These are phyloP conservation scores for Lepiota venenata DNA, from an alignment of 768 basidiomycete genomes.

Conservation along the genomic window DNA sequence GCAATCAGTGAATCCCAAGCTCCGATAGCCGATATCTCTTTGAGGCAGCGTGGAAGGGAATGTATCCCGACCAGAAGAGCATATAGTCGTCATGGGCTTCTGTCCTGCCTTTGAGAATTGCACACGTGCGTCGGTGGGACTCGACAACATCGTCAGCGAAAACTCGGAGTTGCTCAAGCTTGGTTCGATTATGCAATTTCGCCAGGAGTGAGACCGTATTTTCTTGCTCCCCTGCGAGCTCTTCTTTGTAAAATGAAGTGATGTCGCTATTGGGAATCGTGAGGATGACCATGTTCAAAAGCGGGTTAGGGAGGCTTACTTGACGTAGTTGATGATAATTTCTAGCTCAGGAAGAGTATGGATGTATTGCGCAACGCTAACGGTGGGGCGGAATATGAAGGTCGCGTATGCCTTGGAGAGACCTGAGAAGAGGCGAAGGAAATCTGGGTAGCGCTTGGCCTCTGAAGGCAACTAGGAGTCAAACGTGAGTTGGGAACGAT, in stretches of 20 bases:
- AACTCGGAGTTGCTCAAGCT: slow-evolving; percentile 21
- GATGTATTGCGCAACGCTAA: slow-evolving; percentile 11
- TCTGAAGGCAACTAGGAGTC: slow-evolving; percentile 5
- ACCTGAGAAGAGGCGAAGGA: slow-evolving; percentile 12
- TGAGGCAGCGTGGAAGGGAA: slow-evolving; percentile 9
- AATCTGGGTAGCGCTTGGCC: slow-evolving; percentile 11
- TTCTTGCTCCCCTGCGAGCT: slow-evolving; percentile 27
- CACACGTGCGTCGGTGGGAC: slow-evolving; percentile 14
- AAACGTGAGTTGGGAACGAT: not conserved
- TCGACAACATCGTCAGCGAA: slow-evolving; percentile 23
- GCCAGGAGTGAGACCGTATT: slow-evolving; percentile 34
- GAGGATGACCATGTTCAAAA: not conserved
- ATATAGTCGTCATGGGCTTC: slow-evolving; percentile 6
- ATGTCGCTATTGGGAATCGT: slow-evolving; percentile 26
- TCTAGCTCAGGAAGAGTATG: slow-evolving; percentile 11
- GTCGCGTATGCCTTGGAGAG: slow-evolving; percentile 12
- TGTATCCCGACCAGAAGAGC: slow-evolving; percentile 12
- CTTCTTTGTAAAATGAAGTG: slow-evolving; percentile 40
- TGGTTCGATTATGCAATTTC: slow-evolving; percentile 17
- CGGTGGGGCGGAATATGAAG: slow-evolving; percentile 11
- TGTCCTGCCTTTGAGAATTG: slow-evolving; percentile 4
- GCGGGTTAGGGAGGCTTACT: not conserved
- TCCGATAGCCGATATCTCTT: slow-evolving; percentile 11
- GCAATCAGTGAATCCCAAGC: slow-evolving; percentile 7
- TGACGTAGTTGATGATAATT: slow-evolving; percentile 11